These are phyloP conservation scores for Chrysosporium keratinophilum DNA, from an alignment of 2,329 filamentous ascomycete genomes.

Conservation along the genomic window DNA sequence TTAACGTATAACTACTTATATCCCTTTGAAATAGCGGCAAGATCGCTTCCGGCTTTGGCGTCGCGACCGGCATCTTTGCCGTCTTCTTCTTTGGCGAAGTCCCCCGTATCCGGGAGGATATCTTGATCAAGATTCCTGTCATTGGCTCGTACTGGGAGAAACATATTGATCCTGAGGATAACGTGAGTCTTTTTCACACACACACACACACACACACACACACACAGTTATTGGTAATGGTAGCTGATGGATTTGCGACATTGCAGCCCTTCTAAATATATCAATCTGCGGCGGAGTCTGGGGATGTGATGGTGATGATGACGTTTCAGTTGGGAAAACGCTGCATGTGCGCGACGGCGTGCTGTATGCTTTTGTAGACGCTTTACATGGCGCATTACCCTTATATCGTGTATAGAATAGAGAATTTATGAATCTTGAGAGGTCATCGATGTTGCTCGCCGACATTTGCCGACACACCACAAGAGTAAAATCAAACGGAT, in stretches of 20 bases:
- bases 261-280: constrained; percentile 3
- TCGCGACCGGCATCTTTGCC: constrained; percentile 47
- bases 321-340: neutral
- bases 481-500: too few species aligned
- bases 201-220: too few species aligned
- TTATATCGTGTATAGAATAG: constrained; percentile 12
- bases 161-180: constrained; percentile 53
- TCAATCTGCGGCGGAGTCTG: neutral
- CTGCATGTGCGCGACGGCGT: neutral
- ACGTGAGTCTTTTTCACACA: constrained; percentile 36
- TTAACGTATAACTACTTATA: too few species aligned
- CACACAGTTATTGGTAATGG: neutral
- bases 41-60: constrained; percentile 47
- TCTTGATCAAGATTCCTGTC: constrained; percentile 51
- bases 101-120: constrained; percentile 52
- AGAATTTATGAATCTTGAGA: constrained; percentile 4
- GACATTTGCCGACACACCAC: too few species aligned
- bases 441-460: too few species aligned
- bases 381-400: constrained; percentile 4
- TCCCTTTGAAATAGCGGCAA: constrained; percentile 34
- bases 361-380: neutral
- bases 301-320: neutral
- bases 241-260: neutral
- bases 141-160: constrained; percentile 48
- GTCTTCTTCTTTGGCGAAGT: constrained; percentile 57